Base-by-base conservation (phyloP, 495 filamentous ascomycete species). In the Peziza echinospora region DNA sequence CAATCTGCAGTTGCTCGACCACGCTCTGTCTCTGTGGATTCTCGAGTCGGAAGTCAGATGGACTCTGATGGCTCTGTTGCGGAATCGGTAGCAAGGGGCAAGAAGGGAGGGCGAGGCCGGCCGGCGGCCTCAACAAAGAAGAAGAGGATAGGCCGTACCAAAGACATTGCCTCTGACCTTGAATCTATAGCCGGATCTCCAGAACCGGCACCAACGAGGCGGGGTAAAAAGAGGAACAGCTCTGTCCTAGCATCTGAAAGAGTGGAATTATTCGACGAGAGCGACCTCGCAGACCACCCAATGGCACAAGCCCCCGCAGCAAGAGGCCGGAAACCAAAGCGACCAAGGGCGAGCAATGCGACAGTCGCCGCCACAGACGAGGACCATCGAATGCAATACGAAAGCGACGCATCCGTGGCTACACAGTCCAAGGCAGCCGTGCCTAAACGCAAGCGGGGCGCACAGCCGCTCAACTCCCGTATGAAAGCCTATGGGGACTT, bases 371-470 rank as follows among this genome's bases (percentile, higher is more conserved):
- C 19, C 19, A 17, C 19, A 17, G 30, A 37, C 19, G 30, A 37
- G 30, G 30, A 37, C 6, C 30, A 17, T 11, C 13, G 19, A 17
- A 2, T 7, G 30, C 3, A 37, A 13, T 5, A 37, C 19, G 30
- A 37, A 17, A 37, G 30, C 4, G 43, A 41, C 34, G 53, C 43
- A 1, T 55, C 52, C 16, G 30, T 40, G 1, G 19, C 37, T 26
- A 45, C 52, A 5, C 42, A 17, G n/a, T 47, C 19, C 44, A 56
- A 44, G 41, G 40, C 37, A 17, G 44, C 46, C 3, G 52, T 19
- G 51, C 62, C 23, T 68, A 72, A 30, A 79, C 74, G 47, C 65
- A 53, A 1, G 78, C 78, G 1, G 61, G 62, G 22, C 55, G 62
- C n/a, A 72, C 71, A 6, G 53, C 65, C n/a, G 56, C 69, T 48